These are phyloP conservation scores for Tylopilus rubrobrunneus DNA, from an alignment of 768 basidiomycete genomes.

Conservation along the genomic window DNA sequence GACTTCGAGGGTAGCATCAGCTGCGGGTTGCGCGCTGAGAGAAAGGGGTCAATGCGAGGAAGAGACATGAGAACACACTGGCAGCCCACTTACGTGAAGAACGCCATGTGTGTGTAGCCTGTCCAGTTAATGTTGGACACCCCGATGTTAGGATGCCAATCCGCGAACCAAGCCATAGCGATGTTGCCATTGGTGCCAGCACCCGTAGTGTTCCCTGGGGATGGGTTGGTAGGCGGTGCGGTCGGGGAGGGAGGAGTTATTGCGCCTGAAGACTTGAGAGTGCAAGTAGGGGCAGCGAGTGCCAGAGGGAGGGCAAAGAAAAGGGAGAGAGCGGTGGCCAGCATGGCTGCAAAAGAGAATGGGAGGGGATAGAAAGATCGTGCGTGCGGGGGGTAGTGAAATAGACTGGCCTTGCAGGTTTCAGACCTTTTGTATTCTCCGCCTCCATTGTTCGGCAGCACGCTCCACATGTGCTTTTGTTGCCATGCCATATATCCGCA, in stretches of 20 bases:
- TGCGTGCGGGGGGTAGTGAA: conserved; percentile 6
- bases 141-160: conserved; percentile 53
- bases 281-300: conserved; percentile 28
- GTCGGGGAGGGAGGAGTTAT: background rate
- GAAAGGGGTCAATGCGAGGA: background rate
- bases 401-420: background rate
- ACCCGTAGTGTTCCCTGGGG: conserved; percentile 15
- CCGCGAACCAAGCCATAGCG: conserved; percentile 66
- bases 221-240: background rate
- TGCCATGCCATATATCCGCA: background rate
- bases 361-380: conserved; percentile 10
- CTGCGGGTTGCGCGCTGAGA: conserved; percentile 23
- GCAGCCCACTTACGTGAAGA: conserved; percentile 45
- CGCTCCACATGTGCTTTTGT: conserved; percentile 4
- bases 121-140: conserved; percentile 58
- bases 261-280: conserved; percentile 10
- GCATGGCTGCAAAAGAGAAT: conserved; percentile 14
- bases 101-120: conserved; percentile 64
- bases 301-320: conserved; percentile 22
- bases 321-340: conserved; percentile 19
- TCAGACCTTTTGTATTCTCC: conserved; percentile 11
- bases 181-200: conserved; percentile 32
- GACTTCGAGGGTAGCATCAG: conserved; percentile 11
- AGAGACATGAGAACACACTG: background rate
- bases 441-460: conserved; percentile 7